These are phyloP conservation scores for Oryza australiensis DNA, from an alignment of 176 grass and related monocot genomes.

Conservation along the genomic window DNA sequence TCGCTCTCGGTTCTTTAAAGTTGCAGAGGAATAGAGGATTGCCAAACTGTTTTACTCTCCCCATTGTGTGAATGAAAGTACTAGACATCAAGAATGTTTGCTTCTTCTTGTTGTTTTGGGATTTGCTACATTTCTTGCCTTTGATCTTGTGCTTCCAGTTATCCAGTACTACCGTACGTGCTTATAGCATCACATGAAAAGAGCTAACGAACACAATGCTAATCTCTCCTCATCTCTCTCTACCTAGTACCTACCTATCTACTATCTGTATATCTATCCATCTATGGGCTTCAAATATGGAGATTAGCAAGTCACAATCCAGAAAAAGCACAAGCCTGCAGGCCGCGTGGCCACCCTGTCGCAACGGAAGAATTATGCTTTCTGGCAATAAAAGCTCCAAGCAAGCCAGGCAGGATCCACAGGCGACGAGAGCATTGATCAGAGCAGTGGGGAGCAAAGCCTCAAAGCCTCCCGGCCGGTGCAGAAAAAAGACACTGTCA, in stretches of 20 bases:
- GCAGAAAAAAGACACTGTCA: constrained; percentile 31
- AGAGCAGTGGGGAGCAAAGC: constrained; percentile 10
- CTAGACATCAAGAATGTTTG: neutral
- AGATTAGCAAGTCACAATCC: constrained; percentile 1
- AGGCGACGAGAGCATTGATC: constrained; percentile 9
- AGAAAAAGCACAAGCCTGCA: constrained; percentile 2
- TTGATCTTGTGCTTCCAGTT: neutral
- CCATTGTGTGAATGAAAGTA: neutral
- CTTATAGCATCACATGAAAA: neutral
- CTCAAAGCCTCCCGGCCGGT: constrained; percentile 18
- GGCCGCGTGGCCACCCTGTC: constrained; percentile 23
- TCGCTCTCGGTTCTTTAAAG: neutral
- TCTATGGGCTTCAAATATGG: neutral
- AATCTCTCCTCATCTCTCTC: neutral
- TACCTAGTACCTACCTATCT: neutral
- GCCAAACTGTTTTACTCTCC: neutral
- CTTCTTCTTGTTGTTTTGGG: neutral
- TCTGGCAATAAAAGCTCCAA: constrained; percentile 47
- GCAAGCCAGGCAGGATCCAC: constrained; percentile 31
- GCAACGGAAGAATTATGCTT: constrained; percentile 18
- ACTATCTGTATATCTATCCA: neutral
- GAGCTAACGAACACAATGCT: neutral
- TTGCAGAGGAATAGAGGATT: neutral
- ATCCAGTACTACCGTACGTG: neutral
- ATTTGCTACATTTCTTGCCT: neutral